Conservation (phyloP, 2,329 filamentous ascomycete species). For the Hypoxylon rubiginosum region DNA sequence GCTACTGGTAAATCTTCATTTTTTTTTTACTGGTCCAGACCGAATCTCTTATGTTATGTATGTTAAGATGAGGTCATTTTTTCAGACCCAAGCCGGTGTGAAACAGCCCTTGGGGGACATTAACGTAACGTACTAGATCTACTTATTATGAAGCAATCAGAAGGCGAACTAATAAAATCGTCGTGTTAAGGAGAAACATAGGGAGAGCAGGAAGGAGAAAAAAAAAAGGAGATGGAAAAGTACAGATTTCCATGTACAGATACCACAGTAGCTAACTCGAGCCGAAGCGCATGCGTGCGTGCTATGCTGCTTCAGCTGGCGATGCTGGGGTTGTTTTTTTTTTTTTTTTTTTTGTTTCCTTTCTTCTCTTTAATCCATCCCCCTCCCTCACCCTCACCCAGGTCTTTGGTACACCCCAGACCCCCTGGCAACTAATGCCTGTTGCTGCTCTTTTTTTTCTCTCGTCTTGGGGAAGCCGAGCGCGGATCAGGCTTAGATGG, state of each 20-base stretch:
- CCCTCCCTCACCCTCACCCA: constrained; percentile 37
- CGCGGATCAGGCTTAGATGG: constrained; percentile 45
- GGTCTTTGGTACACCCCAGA: constrained; percentile 42
- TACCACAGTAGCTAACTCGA: constrained; percentile 5
- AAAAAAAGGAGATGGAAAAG: neutral
- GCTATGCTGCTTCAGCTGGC: neutral
- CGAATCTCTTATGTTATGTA: constrained; percentile 7
- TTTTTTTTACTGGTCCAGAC: neutral
- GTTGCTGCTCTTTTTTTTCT: constrained; percentile 34
- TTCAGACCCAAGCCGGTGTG: constrained; percentile 25
- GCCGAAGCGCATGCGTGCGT: constrained; percentile 23
- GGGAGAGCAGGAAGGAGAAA: constrained; percentile 4
- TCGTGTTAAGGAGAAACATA: constrained; percentile 14
- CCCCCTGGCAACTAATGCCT: constrained; percentile 35
- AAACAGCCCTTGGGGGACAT: constrained; percentile 22
- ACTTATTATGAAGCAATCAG: constrained; percentile 12
- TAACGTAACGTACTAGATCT: constrained; percentile 28
- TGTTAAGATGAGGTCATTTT: constrained; percentile 36
- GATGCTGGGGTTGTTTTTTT: neutral
- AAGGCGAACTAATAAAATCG: constrained; percentile 5
- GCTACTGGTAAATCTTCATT: constrained; percentile 13
- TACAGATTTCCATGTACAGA: neutral
- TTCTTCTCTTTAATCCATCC: neutral
- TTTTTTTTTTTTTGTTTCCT: constrained; percentile 19
- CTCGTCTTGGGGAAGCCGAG: constrained; percentile 46